Percentiles rank a stretch among this genome's conserved stretches.
Conservation (phyloP, 805 yeast genomes). For the Pichia thaimueangensis region DNA sequence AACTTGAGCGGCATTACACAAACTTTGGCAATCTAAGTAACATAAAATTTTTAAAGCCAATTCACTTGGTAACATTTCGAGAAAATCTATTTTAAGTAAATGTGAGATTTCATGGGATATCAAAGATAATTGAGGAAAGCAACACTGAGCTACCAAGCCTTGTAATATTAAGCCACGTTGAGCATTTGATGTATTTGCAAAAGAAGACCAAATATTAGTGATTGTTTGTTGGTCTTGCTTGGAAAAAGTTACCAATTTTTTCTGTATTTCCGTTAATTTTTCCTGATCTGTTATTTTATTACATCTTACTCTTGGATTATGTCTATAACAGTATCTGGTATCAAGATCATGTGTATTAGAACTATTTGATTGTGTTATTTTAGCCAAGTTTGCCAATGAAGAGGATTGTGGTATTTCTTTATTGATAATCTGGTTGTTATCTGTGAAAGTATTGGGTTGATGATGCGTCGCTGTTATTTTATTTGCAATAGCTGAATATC, state of each 20-base stretch:
- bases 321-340: constrained; percentile 81
- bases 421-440: not conserved
- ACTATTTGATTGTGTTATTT: too few species aligned
- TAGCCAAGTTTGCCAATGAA: too few species aligned
- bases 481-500: not conserved
- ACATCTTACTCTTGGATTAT: constrained; percentile 80
- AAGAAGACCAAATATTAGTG: constrained; percentile 77
- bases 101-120: constrained; percentile 73
- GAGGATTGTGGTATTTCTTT: not conserved
- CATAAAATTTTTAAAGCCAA: constrained; percentile 78
- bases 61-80: constrained; percentile 80
- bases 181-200: constrained; percentile 63
- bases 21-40: constrained; percentile 86
- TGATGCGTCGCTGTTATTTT: not conserved
- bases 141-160: constrained; percentile 83
- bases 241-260: constrained; percentile 50
- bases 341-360: constrained; percentile 41
- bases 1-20: constrained; percentile 92
- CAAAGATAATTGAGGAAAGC: constrained; percentile 90
- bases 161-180: constrained; percentile 72
- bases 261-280: constrained; percentile 60
- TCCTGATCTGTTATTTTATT: constrained; percentile 60
- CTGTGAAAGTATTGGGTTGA: not conserved
- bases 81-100: constrained; percentile 82
- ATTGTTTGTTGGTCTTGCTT: constrained; percentile 71